Evolutionary conservation across 192 early-diverging fungal species (phyloP).

Genomic region (Coemansia sp.): DNA sequence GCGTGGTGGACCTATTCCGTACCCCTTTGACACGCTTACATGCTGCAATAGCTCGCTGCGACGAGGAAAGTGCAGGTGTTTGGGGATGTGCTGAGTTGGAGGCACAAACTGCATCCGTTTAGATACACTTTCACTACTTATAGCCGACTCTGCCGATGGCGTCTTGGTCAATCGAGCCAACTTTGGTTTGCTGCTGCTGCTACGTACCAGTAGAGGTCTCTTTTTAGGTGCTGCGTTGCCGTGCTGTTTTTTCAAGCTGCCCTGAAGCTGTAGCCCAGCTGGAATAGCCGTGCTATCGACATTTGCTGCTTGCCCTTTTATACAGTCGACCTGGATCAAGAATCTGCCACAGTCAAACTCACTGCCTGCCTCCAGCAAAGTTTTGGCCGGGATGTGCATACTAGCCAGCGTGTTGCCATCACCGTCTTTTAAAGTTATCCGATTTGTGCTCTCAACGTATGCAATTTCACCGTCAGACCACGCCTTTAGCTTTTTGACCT

Average conservation of each 20-base stretch:
- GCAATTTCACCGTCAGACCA: conserved; percentile 43
- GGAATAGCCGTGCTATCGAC: neutral
- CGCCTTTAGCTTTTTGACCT: conserved; percentile 46
- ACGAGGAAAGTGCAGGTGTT: conserved; percentile 44
- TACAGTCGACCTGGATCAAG: conserved; percentile 36
- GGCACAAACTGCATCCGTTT: conserved; percentile 29
- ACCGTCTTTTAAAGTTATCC: conserved; percentile 25
- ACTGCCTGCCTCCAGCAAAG: conserved; percentile 22
- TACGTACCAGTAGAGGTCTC: neutral
- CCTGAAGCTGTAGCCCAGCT: conserved; percentile 17
- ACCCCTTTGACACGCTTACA: conserved; percentile 45
- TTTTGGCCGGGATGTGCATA: conserved; percentile 20
- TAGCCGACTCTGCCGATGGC: too few species aligned
- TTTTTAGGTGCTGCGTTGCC: conserved; percentile 6
- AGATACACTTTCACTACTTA: neutral
- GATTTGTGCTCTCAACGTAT: conserved; percentile 9
- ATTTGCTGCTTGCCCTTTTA: conserved; percentile 6
- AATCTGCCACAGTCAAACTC: conserved; percentile 40
- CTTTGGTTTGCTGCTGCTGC: neutral
- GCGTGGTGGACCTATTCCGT: conserved; percentile 35
- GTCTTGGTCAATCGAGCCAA: too few species aligned
- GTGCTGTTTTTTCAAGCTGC: conserved; percentile 30
- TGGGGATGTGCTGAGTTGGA: conserved; percentile 13
- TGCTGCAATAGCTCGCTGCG: conserved; percentile 50
- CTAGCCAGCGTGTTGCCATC: conserved; percentile 24